Base-by-base conservation (phyloP, 2,329 filamentous ascomycete genomes). In the Myriangium duriaei region DNA sequence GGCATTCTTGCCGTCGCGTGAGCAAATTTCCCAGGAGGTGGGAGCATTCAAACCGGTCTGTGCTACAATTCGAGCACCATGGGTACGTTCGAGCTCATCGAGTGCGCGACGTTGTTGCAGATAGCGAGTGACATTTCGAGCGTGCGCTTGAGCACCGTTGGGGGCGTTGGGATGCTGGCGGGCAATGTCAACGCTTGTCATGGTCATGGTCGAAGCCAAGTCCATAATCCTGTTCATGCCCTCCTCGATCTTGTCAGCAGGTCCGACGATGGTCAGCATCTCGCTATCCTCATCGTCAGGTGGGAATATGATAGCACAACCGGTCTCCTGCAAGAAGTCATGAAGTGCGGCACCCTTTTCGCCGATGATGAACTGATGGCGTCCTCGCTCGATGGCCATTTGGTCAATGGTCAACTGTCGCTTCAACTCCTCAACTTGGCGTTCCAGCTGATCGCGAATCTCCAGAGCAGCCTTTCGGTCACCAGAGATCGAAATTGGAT, bases 281-380 rank as follows among this genome's bases (percentile, higher is more conserved):
- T 94, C 84, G 32, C 84, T 82, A 41, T 91, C 82, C 37, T 83
- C 76, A 15, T 79, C 75, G 16, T 69, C 69, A 5, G 85, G 74
- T 37, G 79, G 88, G 32, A 96, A 62, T 41, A 96, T 73, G 42
- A 96, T 79, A 30, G 81, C 75, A 60, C 91, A 98, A 45, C 88
- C 88, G 41, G 91, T 96, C 52, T 94, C 76, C 32, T 78, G 72
- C 47, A 95, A 76, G 66, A 98, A 95, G 32, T 94, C 76, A 41
- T 95, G 76, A 21, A 84, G 68, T 12, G 83, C 77, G 44, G 82
- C 72, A 44, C 83, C 86, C 44, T 79, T 74, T 44, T 88, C 78
- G 36, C 88, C 88, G 45, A 94, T 78, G 53, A 98, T 91, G 66
- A 95, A 96, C 57, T 93, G 87, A 57, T 96, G 91, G 36, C 85